Percentiles rank a stretch among this genome's conserved stretches.
Evolutionary conservation across 2,329 filamentous ascomycete species (phyloP).

Genomic region (Ascochyta fabae): DNA sequence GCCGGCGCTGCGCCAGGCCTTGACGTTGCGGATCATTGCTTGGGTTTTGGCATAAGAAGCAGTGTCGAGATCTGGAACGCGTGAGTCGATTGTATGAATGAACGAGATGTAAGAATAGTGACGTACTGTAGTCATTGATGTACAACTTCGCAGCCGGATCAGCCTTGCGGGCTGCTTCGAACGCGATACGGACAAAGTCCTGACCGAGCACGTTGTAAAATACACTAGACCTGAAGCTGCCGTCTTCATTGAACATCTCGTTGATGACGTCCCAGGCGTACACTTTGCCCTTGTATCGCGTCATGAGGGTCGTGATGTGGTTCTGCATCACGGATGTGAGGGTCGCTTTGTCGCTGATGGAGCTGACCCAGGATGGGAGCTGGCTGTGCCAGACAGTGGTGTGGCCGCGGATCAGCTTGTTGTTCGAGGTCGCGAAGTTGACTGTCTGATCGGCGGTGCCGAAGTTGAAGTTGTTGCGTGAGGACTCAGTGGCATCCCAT

Average conservation of each 20-base stretch:
- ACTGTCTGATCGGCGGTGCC: slow-evolving; percentile 63
- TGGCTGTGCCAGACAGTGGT: slow-evolving; percentile 69
- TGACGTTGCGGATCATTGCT: slow-evolving; percentile 65
- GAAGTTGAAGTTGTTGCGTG: slow-evolving; percentile 56
- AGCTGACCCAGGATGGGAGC: slow-evolving; percentile 63
- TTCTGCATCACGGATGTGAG: slow-evolving; percentile 66
- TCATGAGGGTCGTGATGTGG: slow-evolving; percentile 66
- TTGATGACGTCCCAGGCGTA: slow-evolving; percentile 70
- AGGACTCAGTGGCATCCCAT: slow-evolving; percentile 65
- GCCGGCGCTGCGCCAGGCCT: slow-evolving; percentile 68
- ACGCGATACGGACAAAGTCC: slow-evolving; percentile 74
- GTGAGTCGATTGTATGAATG: too few relatives aligned
- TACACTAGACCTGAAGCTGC: slow-evolving; percentile 64
- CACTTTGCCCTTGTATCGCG: slow-evolving; percentile 69
- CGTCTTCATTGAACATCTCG: slow-evolving; percentile 69
- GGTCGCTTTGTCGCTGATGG: slow-evolving; percentile 59
- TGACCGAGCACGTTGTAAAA: slow-evolving; percentile 74
- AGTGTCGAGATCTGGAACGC: slow-evolving; percentile 60
- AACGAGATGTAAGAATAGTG: too few relatives aligned
- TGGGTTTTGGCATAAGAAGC: slow-evolving; percentile 66
- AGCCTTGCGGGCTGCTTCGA: slow-evolving; percentile 69
- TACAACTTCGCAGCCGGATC: slow-evolving; percentile 74
- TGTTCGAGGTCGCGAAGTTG: slow-evolving; percentile 64
- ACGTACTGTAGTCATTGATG: slow-evolving; percentile 69
- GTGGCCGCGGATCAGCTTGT: slow-evolving; percentile 68